Conservation (phyloP, 2,329 filamentous ascomycete genomes). For the Metarhizium anisopliae region DNA sequence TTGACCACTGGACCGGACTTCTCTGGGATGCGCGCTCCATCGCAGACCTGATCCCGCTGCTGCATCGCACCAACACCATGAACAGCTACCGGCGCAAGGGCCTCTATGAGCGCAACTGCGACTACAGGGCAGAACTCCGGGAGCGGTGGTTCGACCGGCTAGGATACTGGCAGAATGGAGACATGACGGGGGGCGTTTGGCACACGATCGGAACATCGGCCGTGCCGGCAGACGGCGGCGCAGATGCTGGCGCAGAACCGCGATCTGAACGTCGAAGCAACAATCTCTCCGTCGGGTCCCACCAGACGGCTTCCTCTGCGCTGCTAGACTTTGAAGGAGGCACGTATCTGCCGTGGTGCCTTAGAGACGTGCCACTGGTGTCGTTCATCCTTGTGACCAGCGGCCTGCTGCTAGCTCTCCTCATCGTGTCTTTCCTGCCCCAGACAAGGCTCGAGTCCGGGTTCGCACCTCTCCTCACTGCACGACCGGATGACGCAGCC, state of each 20-base stretch:
- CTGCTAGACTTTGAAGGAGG: slow-evolving; percentile 26
- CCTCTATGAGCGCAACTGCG: slow-evolving; percentile 38
- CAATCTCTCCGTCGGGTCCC: slow-evolving; percentile 22
- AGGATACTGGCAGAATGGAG: slow-evolving; percentile 76
- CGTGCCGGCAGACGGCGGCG: slow-evolving; percentile 15
- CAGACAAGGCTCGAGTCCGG: slow-evolving; percentile 56
- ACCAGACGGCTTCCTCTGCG: slow-evolving; percentile 14
- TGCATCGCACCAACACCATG: slow-evolving; percentile 72
- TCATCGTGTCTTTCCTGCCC: slow-evolving; percentile 72
- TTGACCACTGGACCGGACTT: slow-evolving; percentile 59
- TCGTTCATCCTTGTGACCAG: slow-evolving; percentile 53
- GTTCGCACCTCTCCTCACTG: slow-evolving; percentile 60
- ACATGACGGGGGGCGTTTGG: slow-evolving; percentile 60
- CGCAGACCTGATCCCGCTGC: slow-evolving; percentile 69
- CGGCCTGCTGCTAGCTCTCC: slow-evolving; percentile 57
- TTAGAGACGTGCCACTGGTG: slow-evolving; percentile 58
- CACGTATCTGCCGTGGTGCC: slow-evolving; percentile 68
- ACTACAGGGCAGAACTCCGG: slow-evolving; percentile 44
- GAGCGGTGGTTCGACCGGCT: slow-evolving; percentile 58
- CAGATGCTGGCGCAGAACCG: neutral
- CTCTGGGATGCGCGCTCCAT: slow-evolving; percentile 79
- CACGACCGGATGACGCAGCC: slow-evolving; percentile 49
- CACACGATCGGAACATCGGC: slow-evolving; percentile 60
- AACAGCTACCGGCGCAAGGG: slow-evolving; percentile 61
- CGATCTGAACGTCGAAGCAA: slow-evolving; percentile 12